phyloP scores from a whole-genome alignment of 139 green algal species.

The Limnomonas spitsbergensis region DNA sequence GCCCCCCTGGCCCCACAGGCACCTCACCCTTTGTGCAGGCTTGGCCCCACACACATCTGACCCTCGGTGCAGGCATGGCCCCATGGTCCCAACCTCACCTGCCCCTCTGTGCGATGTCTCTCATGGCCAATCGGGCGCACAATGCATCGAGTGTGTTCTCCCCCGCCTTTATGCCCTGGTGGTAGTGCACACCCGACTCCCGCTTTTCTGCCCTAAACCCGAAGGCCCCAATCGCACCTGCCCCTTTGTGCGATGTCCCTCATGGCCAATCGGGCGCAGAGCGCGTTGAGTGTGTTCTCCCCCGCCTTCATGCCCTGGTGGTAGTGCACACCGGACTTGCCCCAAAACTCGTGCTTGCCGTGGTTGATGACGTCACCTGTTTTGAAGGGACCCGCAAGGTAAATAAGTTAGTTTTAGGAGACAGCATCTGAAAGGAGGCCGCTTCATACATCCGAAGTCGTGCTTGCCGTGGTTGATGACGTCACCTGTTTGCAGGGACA shows the following conservation, averaged over 20 bases:
- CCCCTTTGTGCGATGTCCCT: conserved; percentile 38
- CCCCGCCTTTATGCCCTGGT: conserved; percentile 53
- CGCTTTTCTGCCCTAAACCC: no score
- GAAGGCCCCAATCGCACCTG: conserved; percentile 22
- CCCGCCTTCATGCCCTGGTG: conserved; percentile 56
- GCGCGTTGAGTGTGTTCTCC: conserved; percentile 66
- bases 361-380: conserved; percentile 59
- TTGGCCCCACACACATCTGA: no score
- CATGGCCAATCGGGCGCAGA: conserved; percentile 49
- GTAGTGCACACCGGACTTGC: conserved; percentile 53
- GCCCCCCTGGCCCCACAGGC: no score
- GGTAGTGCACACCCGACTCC: conserved; percentile 53
- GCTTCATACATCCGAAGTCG: conserved; percentile 59
- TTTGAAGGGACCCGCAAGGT: no score
- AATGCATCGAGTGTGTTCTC: conserved; percentile 70
- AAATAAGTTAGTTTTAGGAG: not conserved
- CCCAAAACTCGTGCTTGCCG: conserved; percentile 67
- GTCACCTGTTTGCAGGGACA: conserved; percentile 32
- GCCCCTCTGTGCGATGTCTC: conserved; percentile 37
- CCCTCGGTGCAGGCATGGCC: no score
- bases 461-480: conserved; percentile 68
- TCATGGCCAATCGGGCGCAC: conserved; percentile 45
- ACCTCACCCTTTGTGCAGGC: no score
- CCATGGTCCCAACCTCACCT: no score
- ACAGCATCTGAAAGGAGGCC: no score